Evolutionary conservation across 768 basidiomycete genomes (phyloP).

Genomic region (Rhizopogon rudus): DNA sequence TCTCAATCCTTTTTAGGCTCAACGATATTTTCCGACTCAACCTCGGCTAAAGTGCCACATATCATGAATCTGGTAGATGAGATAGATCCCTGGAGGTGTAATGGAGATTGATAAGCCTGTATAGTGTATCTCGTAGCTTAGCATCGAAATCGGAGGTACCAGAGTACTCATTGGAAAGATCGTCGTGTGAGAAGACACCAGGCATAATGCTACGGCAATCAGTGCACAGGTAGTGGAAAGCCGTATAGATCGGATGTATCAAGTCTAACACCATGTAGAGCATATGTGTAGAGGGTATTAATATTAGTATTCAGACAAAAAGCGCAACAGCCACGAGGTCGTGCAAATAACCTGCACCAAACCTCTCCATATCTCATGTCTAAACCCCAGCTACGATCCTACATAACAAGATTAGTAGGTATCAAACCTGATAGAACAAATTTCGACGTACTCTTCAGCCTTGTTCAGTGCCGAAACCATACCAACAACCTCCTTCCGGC

Average conservation of each 20-base stretch:
- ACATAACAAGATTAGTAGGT: constrained; percentile 8
- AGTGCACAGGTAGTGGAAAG: not conserved
- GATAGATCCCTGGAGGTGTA: constrained; percentile 8
- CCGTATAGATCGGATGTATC: not conserved
- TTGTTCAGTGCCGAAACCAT: constrained; percentile 96
- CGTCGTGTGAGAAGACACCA: not conserved
- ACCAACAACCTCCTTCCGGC: constrained; percentile 89
- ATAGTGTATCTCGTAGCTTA: constrained; percentile 7
- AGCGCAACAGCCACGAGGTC: constrained; percentile 1
- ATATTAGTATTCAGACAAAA: constrained; percentile 13
- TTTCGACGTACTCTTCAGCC: constrained; percentile 72
- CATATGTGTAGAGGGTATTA: constrained; percentile 27
- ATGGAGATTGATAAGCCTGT: constrained; percentile 18
- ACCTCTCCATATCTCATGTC: not conserved
- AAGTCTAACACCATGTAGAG: constrained; percentile 8
- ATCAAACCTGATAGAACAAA: not conserved
- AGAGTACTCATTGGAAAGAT: not conserved
- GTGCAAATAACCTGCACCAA: not conserved
- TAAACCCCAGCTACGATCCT: constrained; percentile 67
- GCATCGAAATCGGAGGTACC: not conserved
- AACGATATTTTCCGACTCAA: constrained; percentile 95
- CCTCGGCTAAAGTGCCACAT: constrained; percentile 37
- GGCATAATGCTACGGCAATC: too few relatives aligned
- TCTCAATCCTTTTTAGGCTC: constrained; percentile 37
- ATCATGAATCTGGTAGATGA: not conserved